Evolutionary conservation across 73 alveolate species (phyloP).

Genomic region (Stentor roeselii): DNA sequence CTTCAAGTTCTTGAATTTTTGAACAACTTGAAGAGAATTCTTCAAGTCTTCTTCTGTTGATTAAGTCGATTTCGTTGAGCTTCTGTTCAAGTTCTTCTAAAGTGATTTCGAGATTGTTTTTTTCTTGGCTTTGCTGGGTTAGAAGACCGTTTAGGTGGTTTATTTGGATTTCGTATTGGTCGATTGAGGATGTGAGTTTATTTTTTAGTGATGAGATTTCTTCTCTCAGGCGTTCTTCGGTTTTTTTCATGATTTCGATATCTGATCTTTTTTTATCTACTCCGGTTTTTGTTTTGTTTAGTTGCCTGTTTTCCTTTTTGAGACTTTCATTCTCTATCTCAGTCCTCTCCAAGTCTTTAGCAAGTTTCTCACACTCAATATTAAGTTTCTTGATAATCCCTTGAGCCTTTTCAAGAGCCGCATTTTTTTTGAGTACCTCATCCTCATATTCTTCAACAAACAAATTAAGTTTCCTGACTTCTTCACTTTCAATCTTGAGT

Average conservation of each 20-base stretch:
- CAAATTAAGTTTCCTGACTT: background rate
- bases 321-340: background rate
- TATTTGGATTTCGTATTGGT: background rate
- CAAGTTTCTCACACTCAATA: slow-evolving; percentile 26
- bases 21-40: background rate
- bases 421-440: background rate
- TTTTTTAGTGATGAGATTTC: background rate
- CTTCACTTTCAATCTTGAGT: background rate
- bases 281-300: background rate
- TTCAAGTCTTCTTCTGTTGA: slow-evolving; percentile 7
- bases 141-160: background rate
- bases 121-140: background rate
- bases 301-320: background rate
- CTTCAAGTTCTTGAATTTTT: slow-evolving; percentile 19
- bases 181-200: background rate
- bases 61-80: slow-evolving; percentile 1
- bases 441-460: slow-evolving; percentile 16
- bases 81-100: slow-evolving; percentile 26
- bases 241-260: slow-evolving; percentile 24
- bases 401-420: slow-evolving; percentile 30
- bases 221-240: slow-evolving; percentile 36
- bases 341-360: slow-evolving; percentile 6
- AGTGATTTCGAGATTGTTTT: background rate
- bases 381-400: background rate
- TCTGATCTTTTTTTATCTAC: background rate